Percentiles rank a stretch among this genome's conserved stretches.
Conservation (phyloP, 768 basidiomycete genomes). For the Trametopsis cervina region DNA sequence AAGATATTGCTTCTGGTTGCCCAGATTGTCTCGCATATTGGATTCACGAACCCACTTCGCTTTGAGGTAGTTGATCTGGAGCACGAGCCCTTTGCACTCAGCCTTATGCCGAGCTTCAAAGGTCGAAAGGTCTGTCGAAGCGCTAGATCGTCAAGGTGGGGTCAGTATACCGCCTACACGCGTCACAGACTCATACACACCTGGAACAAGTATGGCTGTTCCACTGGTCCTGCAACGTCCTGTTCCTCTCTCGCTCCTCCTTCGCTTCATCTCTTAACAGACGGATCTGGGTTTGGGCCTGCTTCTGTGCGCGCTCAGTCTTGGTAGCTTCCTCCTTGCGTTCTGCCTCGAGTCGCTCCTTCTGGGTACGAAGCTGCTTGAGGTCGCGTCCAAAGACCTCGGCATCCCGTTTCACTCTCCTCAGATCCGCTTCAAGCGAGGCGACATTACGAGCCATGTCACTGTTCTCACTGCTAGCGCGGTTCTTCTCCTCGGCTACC, state of each 20-base stretch:
- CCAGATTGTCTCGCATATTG: constrained; percentile 65
- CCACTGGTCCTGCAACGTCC: constrained; percentile 39
- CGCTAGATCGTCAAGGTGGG: constrained; percentile 28
- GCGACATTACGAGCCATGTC: constrained; percentile 64
- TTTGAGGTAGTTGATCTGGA: constrained; percentile 89
- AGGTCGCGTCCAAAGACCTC: constrained; percentile 75
- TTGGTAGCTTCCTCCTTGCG: constrained; percentile 41
- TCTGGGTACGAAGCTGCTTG: constrained; percentile 57
- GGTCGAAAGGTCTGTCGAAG: constrained; percentile 44
- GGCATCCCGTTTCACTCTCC: constrained; percentile 68
- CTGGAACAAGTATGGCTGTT: constrained; percentile 51
- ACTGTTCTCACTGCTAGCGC: constrained; percentile 52
- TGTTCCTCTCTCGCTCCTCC: constrained; percentile 42
- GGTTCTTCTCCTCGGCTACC: constrained; percentile 57
- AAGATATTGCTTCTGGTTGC: constrained; percentile 87
- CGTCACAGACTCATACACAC: constrained; percentile 32
- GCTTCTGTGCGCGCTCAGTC: constrained; percentile 60
- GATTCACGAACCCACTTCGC: constrained; percentile 86
- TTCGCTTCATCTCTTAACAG: constrained; percentile 63
- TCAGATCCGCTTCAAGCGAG: constrained; percentile 63
- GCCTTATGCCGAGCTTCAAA: constrained; percentile 67
- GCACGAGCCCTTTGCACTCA: constrained; percentile 86
- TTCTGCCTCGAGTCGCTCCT: constrained; percentile 43
- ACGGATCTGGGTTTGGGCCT: constrained; percentile 57
- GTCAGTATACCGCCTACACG: background rate